Evolutionary conservation across 768 basidiomycete genomes (phyloP).

Genomic region (Suillus luteus): DNA sequence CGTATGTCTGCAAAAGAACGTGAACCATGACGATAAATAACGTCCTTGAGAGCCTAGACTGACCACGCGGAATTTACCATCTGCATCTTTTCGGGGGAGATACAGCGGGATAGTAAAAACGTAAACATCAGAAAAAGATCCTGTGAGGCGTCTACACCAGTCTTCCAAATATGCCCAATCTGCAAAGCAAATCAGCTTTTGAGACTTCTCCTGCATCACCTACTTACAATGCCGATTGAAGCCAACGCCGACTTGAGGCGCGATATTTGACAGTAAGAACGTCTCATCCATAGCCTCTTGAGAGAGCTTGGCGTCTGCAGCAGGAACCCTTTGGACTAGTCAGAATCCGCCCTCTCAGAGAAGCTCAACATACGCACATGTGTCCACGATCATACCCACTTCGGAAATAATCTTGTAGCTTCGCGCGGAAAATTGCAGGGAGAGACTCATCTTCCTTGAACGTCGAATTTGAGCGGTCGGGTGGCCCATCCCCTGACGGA

Average conservation of each 20-base stretch:
- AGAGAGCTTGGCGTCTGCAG: slow-evolving; percentile 91
- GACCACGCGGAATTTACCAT: slow-evolving; percentile 96
- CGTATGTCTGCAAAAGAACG: slow-evolving; percentile 63
- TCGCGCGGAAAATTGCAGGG: slow-evolving; percentile 78
- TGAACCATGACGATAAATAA: neutral
- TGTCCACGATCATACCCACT: slow-evolving; percentile 97
- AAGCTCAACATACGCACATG: slow-evolving; percentile 61
- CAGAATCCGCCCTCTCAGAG: neutral
- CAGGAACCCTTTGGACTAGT: slow-evolving; percentile 71
- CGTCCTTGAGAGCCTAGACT: slow-evolving; percentile 34
- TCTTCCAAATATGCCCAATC: slow-evolving; percentile 98
- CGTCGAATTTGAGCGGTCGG: slow-evolving; percentile 71
- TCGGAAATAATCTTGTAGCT: slow-evolving; percentile 84
- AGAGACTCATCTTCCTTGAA: slow-evolving; percentile 85
- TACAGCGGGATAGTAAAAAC: slow-evolving; percentile 98
- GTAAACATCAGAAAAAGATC: slow-evolving; percentile 91
- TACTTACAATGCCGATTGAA: slow-evolving; percentile 94
- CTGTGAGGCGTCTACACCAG: slow-evolving; percentile 90
- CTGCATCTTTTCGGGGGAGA: slow-evolving; percentile 78
- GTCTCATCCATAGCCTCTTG: slow-evolving; percentile 98
- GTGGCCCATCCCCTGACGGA: slow-evolving; percentile 41
- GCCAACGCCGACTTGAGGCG: slow-evolving; percentile 96
- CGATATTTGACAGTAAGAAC: slow-evolving; percentile 92
- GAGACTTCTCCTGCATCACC: neutral
- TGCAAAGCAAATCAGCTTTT: slow-evolving; percentile 28